These are phyloP conservation scores for Vicia sativa DNA, from an alignment of 306 rosid species.

Conservation along the genomic window DNA sequence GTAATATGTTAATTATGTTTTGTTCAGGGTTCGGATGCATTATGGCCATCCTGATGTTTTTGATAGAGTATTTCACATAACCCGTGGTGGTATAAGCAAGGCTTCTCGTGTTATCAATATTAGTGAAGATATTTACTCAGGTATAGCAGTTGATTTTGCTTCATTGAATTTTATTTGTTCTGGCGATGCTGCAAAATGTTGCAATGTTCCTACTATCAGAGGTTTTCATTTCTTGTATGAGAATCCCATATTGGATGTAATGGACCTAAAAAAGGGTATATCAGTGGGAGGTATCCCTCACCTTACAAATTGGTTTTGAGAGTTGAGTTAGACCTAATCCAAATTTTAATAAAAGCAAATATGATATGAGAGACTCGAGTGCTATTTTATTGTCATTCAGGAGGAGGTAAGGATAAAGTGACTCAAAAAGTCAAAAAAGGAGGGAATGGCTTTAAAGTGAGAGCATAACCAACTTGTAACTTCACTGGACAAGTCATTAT, in stretches of 20 bases:
- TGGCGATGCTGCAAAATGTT: background rate
- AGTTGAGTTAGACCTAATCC: background rate
- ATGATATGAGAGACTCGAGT: background rate
- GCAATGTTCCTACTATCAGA: background rate
- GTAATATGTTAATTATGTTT: conserved; percentile 21
- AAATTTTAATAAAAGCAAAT: background rate
- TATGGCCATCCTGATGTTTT: conserved; percentile 99
- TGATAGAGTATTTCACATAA: conserved; percentile 89
- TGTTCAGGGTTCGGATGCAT: conserved; percentile 89
- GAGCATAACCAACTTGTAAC: background rate
- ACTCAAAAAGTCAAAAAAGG: background rate
- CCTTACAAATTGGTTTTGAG: background rate
- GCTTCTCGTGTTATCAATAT: conserved; percentile 92
- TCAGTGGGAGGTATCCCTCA: background rate
- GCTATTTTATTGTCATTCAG: background rate
- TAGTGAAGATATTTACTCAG: conserved; percentile 92
- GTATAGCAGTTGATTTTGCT: conserved; percentile 43
- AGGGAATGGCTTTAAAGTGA: background rate
- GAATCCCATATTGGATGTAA: background rate
- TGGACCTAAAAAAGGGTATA: background rate
- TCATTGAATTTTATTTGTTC: background rate
- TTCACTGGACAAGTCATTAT: background rate
- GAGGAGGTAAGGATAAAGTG: background rate
- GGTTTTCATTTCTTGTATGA: background rate
- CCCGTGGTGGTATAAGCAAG: conserved; percentile 98